These are phyloP conservation scores for Phytophthora sp. DNA, from an alignment of 352 stramenopile species.

Conservation along the genomic window DNA sequence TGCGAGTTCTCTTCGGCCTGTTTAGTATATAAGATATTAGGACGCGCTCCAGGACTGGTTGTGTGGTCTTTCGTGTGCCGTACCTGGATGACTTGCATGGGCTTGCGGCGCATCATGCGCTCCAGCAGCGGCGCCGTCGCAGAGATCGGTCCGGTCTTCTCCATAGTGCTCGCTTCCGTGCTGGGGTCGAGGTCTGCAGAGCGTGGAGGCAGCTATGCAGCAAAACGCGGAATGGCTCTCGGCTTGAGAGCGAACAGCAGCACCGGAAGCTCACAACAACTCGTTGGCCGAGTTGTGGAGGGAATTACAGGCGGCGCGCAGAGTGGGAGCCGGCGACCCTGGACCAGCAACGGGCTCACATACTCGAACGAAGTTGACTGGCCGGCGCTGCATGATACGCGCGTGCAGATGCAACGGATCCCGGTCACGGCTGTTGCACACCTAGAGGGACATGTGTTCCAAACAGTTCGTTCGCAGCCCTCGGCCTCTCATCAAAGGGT, in stretches of 20 bases:
- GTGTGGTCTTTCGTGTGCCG: not conserved
- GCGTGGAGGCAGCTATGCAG: constrained; percentile 16
- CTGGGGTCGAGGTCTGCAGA: constrained; percentile 11
- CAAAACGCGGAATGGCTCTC: constrained; percentile 31
- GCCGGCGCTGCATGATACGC: constrained; percentile 7
- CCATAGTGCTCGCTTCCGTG: constrained; percentile 27
- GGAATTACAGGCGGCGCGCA: constrained; percentile 16
- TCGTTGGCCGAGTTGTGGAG: constrained; percentile 14
- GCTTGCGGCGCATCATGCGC: constrained; percentile 52
- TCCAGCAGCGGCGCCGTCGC: constrained; percentile 30
- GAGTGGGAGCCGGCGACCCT: constrained; percentile 25
- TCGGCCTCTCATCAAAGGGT: constrained; percentile 23
- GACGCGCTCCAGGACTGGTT: not conserved
- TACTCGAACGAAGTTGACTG: constrained; percentile 18
- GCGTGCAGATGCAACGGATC: constrained; percentile 22
- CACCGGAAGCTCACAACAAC: constrained; percentile 11
- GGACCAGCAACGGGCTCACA: constrained; percentile 30
- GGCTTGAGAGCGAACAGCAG: not conserved
- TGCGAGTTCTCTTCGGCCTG: constrained; percentile 49
- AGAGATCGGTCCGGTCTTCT: constrained; percentile 16
- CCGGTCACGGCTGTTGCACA: constrained; percentile 12
- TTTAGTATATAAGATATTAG: not conserved
- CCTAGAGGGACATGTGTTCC: constrained; percentile 12
- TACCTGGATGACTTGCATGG: constrained; percentile 51
- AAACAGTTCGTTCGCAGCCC: constrained; percentile 24